These are phyloP conservation scores for Trichocomaceae sp. DNA, from an alignment of 2,329 filamentous ascomycete genomes.

Conservation along the genomic window DNA sequence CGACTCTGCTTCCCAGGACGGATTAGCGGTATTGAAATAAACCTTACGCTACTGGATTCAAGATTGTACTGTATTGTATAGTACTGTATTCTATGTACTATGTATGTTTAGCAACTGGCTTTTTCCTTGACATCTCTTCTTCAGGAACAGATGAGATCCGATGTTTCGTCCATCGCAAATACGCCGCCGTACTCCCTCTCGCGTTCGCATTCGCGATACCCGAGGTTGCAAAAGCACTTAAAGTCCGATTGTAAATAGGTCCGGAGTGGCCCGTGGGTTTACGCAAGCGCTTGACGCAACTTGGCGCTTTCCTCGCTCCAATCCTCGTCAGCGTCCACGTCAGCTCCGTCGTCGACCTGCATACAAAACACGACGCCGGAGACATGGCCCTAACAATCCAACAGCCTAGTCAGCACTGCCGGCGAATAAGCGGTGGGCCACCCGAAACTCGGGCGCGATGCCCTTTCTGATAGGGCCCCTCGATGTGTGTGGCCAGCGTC, in stretches of 20 bases:
- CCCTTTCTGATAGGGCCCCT: neutral
- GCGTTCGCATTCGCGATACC: neutral
- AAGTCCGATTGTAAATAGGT: neutral
- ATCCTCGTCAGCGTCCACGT: conserved; percentile 13
- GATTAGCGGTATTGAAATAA: neutral
- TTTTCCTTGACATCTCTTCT: too few species aligned
- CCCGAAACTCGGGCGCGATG: neutral
- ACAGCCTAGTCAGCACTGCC: neutral
- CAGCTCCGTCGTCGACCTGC: neutral
- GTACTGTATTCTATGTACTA: neutral
- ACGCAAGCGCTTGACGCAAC: conserved; percentile 3
- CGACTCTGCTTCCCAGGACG: too few species aligned
- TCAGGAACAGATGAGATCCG: too few species aligned
- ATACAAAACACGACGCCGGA: neutral
- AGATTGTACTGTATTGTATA: neutral
- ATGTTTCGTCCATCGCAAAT: too few species aligned
- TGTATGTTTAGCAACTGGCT: too few species aligned
- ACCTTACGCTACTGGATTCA: too few species aligned
- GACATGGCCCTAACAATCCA: neutral
- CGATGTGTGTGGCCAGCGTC: neutral
- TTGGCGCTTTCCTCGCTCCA: neutral
- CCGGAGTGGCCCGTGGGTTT: neutral
- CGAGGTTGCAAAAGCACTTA: neutral
- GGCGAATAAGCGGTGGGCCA: neutral
- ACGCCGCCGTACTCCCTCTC: too few species aligned